Evolutionary conservation across 2,329 filamentous ascomycete species (phyloP), one percentile per base, ranked within the genome.

Genomic region (Xylaria digitata): DNA sequence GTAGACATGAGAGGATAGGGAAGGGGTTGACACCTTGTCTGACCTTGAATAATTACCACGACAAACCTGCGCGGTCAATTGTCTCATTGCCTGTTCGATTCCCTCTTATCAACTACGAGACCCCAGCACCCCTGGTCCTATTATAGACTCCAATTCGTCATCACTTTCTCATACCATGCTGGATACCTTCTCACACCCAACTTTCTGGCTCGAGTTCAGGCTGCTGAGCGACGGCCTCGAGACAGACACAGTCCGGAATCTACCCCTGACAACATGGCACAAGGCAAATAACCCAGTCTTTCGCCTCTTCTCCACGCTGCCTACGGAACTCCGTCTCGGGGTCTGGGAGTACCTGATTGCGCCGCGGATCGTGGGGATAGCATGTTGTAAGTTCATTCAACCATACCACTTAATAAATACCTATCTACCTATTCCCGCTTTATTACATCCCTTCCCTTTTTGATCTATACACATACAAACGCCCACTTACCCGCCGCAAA

Each of bases 141-240:
- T 26, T 5, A 5, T 40, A 40, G 11, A 40, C 37, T 40, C 32
- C 9, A 26, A 26, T 26, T 26, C 26, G 26, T 26, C 37, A 40
- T 40, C 37, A 17, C 37, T 17, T 32, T 30, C 1, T 54, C 9
- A 23, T 13, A 53, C 40, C n/a, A 66, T 64, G 55, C 37, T 62
- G 43, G 15, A 34, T 8, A n/a, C 34, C 11, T 53, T 63, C 49
- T 23, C 55, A 37, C 63, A 48, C 26, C 65, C 70, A 2, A 57
- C 60, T 21, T 82, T 84, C 76, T 82, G 80, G 79, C 80, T 85
- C 46, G 79, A 82, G 64, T 85, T 85, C 71, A 79, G 80, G 62
- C 78, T 82, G 53, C 77, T 82, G 72, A 77, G 78, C 69, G 81
- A 84, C 74, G 81, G 80, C 30, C 73, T 80, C 30, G 75, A 78